Evolutionary conservation across 495 filamentous ascomycete species (phyloP), one percentile per base, ranked within the genome.

Genomic region (Penicillium pancosmium): DNA sequence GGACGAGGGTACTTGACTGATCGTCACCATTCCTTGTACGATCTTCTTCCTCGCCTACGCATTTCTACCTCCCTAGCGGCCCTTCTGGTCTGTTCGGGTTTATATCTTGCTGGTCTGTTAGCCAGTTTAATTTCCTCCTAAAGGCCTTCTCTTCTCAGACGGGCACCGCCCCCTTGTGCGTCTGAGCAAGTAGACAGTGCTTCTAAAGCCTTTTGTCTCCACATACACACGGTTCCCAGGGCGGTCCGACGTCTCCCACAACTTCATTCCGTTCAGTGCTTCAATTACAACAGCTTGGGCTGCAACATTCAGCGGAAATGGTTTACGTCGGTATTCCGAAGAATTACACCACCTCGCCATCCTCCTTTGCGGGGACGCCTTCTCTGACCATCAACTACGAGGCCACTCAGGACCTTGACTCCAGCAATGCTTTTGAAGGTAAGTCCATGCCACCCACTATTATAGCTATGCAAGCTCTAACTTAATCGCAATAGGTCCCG

Each of bases 371-470:
- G 67, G 91, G 86, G 58, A 93, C 91, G 40, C 92, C 91, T 48
- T 86, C 91, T 70, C 75, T 96, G 78, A 96, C 91, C 49, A 98
- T 99, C 84, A 98, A 98, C 80, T 91, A 92, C 79, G 92, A 94
- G 77, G 89, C 92, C 59, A 91, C 92, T 58, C 84, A 93, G 62
- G 95, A 97, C 75, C 86, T 98, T 55, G 95, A 99, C 76, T 97
- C 93, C 56, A 91, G 78, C 81, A 96, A 91, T 84, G 92, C 92
- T 62, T 99, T 99, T 69, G 95, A 99, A 83, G 94, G 90, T 91
- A 72, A 44, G 79, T 57, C 40, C 18, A 52, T 25, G 34, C 8
- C 16, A 35, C 33, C 11, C 48, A 33, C 27, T 55, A 8, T 15
- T 16, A 11, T 23, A 16, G 7, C 3, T 53, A 2, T 11, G 41